Conservation (phyloP, 139 green algal species). For the Coelastrella sp. region DNA sequence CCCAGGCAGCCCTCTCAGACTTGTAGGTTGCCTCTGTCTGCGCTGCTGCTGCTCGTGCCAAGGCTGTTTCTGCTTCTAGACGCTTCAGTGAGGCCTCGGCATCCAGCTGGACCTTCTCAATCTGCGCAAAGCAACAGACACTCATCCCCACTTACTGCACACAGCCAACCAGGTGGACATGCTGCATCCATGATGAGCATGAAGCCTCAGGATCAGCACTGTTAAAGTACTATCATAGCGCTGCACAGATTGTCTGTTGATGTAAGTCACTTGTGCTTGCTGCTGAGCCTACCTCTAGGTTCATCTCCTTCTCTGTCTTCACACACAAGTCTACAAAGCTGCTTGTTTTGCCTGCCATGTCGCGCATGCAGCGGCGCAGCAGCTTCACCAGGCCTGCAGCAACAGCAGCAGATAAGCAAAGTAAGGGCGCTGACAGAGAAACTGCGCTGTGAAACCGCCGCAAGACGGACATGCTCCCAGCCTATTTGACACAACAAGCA, state of each 20-base stretch:
- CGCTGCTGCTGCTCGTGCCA: conserved; percentile 63
- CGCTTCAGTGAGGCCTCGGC: conserved; percentile 62
- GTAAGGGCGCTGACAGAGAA: too few species aligned
- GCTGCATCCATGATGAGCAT: too few species aligned
- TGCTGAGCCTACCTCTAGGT: conserved; percentile 27
- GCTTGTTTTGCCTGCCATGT: conserved; percentile 64
- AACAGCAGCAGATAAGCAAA: too few species aligned
- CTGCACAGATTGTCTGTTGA: too few species aligned
- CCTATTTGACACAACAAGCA: too few species aligned
- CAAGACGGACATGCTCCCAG: too few species aligned
- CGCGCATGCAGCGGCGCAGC: conserved; percentile 73
- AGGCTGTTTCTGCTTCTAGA: conserved; percentile 79
- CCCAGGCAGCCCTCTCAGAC: conserved; percentile 63
- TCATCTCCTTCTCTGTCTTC: conserved; percentile 71
- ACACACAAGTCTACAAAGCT: conserved; percentile 71
- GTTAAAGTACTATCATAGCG: too few species aligned
- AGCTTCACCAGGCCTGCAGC: conserved; percentile 83
- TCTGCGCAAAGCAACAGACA: conserved; percentile 52
- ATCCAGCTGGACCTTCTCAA: conserved; percentile 75
- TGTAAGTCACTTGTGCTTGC: background rate
- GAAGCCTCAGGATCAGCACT: too few species aligned
- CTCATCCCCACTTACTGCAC: too few species aligned
- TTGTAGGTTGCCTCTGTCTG: conserved; percentile 67
- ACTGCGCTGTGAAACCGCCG: too few species aligned
- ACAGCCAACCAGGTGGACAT: too few species aligned